Evolutionary conservation across 2,329 filamentous ascomycete genomes (phyloP).

Genomic region (Achaetomium macrosporum): DNA sequence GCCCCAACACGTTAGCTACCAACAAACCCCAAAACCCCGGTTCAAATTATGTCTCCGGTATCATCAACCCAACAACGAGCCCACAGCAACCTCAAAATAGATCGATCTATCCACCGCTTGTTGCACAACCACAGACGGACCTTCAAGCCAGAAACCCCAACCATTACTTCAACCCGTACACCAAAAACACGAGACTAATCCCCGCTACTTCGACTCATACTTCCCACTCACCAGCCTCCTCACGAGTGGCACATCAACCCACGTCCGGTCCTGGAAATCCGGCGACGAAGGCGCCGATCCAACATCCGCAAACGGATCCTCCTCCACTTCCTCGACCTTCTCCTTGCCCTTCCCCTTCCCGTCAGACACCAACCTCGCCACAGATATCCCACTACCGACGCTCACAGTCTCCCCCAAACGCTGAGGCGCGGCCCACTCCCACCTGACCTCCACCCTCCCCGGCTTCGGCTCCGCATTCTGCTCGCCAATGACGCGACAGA

Average conservation of each 20-base stretch:
- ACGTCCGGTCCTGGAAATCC: conserved; percentile 34
- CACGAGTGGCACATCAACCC: conserved; percentile 61
- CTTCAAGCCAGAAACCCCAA: neutral
- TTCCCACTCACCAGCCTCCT: conserved; percentile 69
- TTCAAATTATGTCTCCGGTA: conserved; percentile 4
- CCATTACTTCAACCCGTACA: neutral
- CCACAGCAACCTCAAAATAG: neutral
- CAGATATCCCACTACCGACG: conserved; percentile 59
- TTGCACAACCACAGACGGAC: neutral
- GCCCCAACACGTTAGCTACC: neutral
- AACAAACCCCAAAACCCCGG: neutral
- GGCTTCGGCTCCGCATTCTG: conserved; percentile 64
- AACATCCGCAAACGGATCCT: conserved; percentile 66
- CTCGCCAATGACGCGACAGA: conserved; percentile 72
- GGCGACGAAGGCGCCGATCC: conserved; percentile 27
- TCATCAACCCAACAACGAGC: neutral
- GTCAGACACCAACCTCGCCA: conserved; percentile 47
- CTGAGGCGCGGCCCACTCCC: conserved; percentile 52
- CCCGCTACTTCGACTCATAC: conserved; percentile 55
- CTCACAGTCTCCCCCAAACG: conserved; percentile 27
- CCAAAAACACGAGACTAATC: neutral
- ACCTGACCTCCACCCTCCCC: conserved; percentile 75
- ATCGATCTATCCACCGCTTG: conserved; percentile 14
- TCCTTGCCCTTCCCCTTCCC: conserved; percentile 47
- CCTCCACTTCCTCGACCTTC: conserved; percentile 34